Evolutionary conservation across 805 yeast species (phyloP), one percentile per base, ranked within the genome.

Genomic region (Debaryomyces prosopidis): DNA sequence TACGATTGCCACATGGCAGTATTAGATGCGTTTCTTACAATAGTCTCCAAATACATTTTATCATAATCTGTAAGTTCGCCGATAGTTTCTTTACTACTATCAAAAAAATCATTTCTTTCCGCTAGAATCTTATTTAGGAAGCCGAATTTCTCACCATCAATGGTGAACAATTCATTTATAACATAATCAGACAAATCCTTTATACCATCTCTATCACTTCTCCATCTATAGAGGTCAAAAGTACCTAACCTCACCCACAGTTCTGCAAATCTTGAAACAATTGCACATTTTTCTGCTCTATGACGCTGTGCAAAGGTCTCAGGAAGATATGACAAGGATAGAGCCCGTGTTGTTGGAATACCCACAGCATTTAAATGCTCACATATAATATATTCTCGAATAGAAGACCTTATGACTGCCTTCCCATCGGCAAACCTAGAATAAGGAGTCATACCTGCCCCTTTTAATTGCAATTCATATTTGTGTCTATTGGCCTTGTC

Each of bases 351-450:
- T 0, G 96, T 73, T 2, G 97, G 97, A 5, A 92, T 84, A 0
- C 94, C 91, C 19, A 94, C 77, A 2, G 88, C 85, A 59, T 86
- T 64, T 42, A 94, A 69, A 20, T 88, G 81, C 59, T 94, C 98
- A 4, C 94, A 84, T 1, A 87, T 85, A 40, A 92, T 74, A 48
- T 87, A 91, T 61, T 92, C 99, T 30, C 98, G 73, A 31, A 94
- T 81, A 39, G 95, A 84, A 2, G 97, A 89, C 49, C 97, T 69
- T 27, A 92, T 57, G 5, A 90, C 96, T 0, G 98, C 97, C 59
- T 89, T 89, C 3, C 99, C 99, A 66, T 92, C 99, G 0, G 97
- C 98, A 73, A 91, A 92, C 48, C 99, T 76, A 0, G 96, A 87
- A 62, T 77, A 92, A 1, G 98, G 97, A 0, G 98, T 92, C 52